Percentiles rank a stretch among this genome's conserved stretches.
These are phyloP conservation scores for Plasmodium billcollinsi DNA, from an alignment of 169 alveolate species.

Conservation along the genomic window DNA sequence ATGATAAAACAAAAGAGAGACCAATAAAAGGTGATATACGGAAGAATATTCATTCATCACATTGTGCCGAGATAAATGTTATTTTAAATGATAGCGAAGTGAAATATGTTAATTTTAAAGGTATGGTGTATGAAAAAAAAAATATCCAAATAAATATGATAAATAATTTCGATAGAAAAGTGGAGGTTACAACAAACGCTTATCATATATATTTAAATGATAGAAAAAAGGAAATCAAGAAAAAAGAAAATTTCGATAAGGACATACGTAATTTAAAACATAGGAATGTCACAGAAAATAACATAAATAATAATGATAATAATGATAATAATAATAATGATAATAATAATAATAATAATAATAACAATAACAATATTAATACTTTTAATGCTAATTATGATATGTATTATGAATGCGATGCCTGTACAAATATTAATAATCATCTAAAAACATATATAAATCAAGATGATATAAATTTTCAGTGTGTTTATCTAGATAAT, in stretches of 20 bases:
- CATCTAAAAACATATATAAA: slow-evolving; percentile 26
- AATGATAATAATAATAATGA: no score
- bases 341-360: not conserved
- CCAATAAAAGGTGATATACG: not conserved
- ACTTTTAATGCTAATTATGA: not conserved
- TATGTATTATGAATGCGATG: slow-evolving; percentile 28
- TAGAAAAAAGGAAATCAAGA: slow-evolving; percentile 32
- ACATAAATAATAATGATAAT: not conserved
- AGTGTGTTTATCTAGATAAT: slow-evolving; percentile 25
- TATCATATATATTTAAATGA: slow-evolving; percentile 49
- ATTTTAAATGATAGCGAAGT: slow-evolving; percentile 58
- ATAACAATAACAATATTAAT: not conserved
- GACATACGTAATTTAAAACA: slow-evolving; percentile 14
- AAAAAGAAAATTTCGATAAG: slow-evolving; percentile 20
- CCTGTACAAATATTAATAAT: slow-evolving; percentile 19
- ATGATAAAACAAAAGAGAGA: slow-evolving; percentile 9
- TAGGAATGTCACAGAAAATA: not conserved
- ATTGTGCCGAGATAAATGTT: slow-evolving; percentile 38
- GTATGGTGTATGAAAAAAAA: slow-evolving; percentile 65
- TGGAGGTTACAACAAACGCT: slow-evolving; percentile 27
- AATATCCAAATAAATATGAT: slow-evolving; percentile 46
- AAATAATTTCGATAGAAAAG: slow-evolving; percentile 29
- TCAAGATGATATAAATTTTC: slow-evolving; percentile 4
- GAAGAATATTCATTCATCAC: not conserved
- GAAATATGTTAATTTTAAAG: slow-evolving; percentile 50